These are phyloP conservation scores for Ophiosphaerella narmari DNA, from an alignment of 2,329 filamentous ascomycete species.

Conservation along the genomic window DNA sequence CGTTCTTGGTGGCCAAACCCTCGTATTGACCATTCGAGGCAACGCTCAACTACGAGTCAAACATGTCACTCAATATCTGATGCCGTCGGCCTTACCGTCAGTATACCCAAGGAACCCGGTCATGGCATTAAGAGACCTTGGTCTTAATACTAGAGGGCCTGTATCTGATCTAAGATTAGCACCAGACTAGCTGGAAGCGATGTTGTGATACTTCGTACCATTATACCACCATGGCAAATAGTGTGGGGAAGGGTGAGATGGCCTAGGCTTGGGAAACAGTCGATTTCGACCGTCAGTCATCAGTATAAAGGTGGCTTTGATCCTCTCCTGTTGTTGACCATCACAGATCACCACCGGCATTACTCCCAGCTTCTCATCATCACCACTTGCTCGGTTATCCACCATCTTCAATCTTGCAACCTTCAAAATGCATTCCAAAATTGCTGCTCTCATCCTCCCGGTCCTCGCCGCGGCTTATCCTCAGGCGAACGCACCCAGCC, in stretches of 20 bases:
- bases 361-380: conserved; percentile 16
- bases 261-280: conserved; percentile 4
- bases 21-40: conserved; percentile 21
- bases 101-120: conserved; percentile 16
- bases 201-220: conserved; percentile 20
- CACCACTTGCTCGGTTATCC: conserved; percentile 2
- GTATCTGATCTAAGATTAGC: conserved; percentile 32
- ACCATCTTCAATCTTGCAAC: conserved; percentile 3
- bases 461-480: conserved; percentile 33
- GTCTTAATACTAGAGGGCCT: conserved; percentile 22
- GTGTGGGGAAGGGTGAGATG: conserved; percentile 17
- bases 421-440: conserved; percentile 37
- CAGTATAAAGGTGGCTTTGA: conserved; percentile 30
- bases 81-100: conserved; percentile 21
- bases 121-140: conserved; percentile 18
- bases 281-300: neutral
- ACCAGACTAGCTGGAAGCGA: conserved; percentile 19
- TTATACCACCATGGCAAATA: conserved; percentile 14
- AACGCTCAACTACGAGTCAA: conserved; percentile 12
- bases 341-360: conserved; percentile 33
- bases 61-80: conserved; percentile 30
- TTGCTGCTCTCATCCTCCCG: conserved; percentile 34
- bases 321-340: conserved; percentile 24
- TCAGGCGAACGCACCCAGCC: conserved; percentile 23
- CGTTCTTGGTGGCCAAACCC: conserved; percentile 13